phyloP scores from a whole-genome alignment of 306 rosid genomes.

The Quercus parvula region DNA sequence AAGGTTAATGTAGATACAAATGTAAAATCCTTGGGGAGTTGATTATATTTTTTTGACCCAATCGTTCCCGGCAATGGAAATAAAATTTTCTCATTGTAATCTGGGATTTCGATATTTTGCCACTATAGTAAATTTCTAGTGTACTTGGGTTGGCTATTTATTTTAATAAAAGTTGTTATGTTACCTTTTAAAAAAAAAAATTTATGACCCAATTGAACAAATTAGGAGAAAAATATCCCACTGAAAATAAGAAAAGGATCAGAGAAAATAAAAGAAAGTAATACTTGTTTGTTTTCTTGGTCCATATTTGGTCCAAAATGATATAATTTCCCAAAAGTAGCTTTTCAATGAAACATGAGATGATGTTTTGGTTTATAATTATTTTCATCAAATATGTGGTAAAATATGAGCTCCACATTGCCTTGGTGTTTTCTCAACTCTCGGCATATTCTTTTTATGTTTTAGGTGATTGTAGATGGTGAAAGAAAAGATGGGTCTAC shows the following conservation, averaged over 20 bases:
- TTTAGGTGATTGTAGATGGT: slow-evolving; percentile 60
- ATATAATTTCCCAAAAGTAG: neutral
- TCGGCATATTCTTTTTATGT: slow-evolving; percentile 10
- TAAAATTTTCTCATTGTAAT: too few species aligned
- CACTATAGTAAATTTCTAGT: too few species aligned
- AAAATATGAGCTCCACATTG: neutral
- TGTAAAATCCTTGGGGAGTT: neutral
- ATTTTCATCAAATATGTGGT: neutral
- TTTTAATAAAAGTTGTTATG: too few species aligned
- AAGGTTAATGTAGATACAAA: neutral
- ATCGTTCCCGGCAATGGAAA: too few species aligned
- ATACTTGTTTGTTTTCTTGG: slow-evolving; percentile 7
- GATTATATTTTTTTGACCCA: neutral
- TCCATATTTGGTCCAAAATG: neutral
- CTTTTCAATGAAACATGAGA: neutral
- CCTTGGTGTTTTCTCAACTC: slow-evolving; percentile 1
- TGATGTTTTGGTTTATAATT: neutral
- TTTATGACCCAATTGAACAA: too few species aligned
- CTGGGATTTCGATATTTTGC: too few species aligned
- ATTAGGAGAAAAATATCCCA: neutral
- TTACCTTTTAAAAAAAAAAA: too few species aligned
- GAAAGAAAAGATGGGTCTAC: slow-evolving; percentile 56
- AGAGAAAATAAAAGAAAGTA: neutral
- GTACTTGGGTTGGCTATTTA: too few species aligned
- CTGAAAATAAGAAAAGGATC: neutral